Conservation (phyloP, 2,329 filamentous ascomycete species). For the Fusarium anthophilum region DNA sequence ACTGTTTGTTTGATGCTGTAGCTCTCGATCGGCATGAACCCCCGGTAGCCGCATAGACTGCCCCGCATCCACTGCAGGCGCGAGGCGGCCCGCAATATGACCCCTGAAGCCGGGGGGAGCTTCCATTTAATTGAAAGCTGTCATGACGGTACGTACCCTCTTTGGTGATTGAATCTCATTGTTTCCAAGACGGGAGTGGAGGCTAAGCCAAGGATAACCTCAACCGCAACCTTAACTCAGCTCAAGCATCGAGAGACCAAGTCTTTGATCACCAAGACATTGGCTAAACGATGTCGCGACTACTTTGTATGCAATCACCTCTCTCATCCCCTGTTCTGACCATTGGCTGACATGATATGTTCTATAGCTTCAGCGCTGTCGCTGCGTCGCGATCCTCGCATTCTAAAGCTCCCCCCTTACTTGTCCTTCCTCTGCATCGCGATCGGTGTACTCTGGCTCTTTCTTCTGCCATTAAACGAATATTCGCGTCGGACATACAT, state of each 20-base stretch:
- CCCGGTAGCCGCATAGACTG: slow-evolving; percentile 23
- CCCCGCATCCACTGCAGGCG: slow-evolving; percentile 28
- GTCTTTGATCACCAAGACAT: slow-evolving; percentile 17
- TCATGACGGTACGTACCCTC: slow-evolving; percentile 39
- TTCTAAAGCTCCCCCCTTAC: slow-evolving; percentile 87
- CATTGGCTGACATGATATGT: slow-evolving; percentile 9
- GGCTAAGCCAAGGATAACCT: slow-evolving; percentile 7
- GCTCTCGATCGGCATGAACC: slow-evolving; percentile 7
- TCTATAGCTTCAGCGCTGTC: slow-evolving; percentile 67
- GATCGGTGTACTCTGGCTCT: slow-evolving; percentile 87
- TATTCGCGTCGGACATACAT: slow-evolving; percentile 96
- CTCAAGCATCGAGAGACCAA: slow-evolving; percentile 14
- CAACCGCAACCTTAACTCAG: background rate
- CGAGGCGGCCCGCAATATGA: slow-evolving; percentile 4
- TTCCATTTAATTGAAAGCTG: slow-evolving; percentile 26
- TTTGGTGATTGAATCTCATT: slow-evolving; percentile 4
- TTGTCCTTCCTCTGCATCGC: slow-evolving; percentile 85
- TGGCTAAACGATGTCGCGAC: slow-evolving; percentile 57
- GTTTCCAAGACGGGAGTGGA: background rate
- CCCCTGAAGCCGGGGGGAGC: slow-evolving; percentile 17
- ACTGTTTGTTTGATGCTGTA: background rate
- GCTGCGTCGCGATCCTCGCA: slow-evolving; percentile 81
- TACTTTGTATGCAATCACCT: slow-evolving; percentile 57
- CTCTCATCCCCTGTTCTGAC: background rate
- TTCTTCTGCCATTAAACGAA: slow-evolving; percentile 87